A percentile compares a stretch with the other conserved stretches of the same genome.
These are phyloP conservation scores for Chaetomiaceae sp. DNA, from an alignment of 2,329 filamentous ascomycete genomes.

Conservation along the genomic window DNA sequence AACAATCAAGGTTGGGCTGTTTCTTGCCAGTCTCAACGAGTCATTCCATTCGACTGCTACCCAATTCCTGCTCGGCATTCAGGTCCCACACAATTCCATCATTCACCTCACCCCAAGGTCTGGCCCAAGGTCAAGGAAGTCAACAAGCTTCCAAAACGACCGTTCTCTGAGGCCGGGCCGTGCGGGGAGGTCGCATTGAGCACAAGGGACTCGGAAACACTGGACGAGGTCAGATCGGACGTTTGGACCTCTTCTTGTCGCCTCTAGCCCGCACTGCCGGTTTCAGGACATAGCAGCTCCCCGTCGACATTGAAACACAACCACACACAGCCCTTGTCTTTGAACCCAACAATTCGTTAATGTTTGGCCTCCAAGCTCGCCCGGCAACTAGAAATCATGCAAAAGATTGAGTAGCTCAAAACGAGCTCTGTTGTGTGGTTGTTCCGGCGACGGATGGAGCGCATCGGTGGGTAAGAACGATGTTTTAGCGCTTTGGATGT, in stretches of 20 bases:
- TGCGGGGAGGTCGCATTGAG: conserved; percentile 4
- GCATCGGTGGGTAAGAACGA: neutral
- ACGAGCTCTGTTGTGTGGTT: neutral
- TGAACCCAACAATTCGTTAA: no score
- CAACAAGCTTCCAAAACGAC: conserved; percentile 8
- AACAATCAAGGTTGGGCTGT: conserved; percentile 8
- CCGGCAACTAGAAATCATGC: conserved; percentile 8
- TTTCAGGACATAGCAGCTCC: conserved; percentile 11
- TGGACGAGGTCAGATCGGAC: neutral
- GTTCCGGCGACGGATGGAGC: neutral
- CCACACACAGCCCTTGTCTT: no score
- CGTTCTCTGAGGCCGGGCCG: neutral
- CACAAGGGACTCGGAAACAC: neutral
- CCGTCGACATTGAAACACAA: conserved; percentile 4
- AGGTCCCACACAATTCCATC: neutral
- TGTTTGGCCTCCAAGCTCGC: neutral
- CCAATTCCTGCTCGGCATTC: neutral
- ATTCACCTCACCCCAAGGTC: neutral
- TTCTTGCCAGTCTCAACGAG: neutral
- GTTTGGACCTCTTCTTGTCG: neutral
- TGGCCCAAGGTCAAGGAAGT: neutral
- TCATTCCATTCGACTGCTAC: conserved; percentile 8
- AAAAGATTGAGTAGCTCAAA: neutral
- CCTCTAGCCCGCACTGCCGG: neutral
- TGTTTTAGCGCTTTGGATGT: conserved; percentile 5